Conservation (phyloP, 2,329 filamentous ascomycete species). For the Thelonectria olida region DNA sequence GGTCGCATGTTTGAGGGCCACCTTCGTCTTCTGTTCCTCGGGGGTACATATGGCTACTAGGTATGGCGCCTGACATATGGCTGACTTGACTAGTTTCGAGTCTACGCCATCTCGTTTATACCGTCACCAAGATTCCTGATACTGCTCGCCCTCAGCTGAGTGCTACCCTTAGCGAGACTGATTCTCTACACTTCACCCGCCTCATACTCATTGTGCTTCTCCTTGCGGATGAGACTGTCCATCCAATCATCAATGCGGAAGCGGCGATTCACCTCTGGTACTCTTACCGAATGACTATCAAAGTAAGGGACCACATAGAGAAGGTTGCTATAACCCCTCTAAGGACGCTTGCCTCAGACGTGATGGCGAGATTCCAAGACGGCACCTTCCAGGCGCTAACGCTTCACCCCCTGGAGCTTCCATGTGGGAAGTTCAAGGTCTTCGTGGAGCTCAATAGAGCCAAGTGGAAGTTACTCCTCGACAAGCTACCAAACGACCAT, state of each 20-base stretch:
- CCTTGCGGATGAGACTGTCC: conserved; percentile 12
- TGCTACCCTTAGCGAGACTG: conserved; percentile 21
- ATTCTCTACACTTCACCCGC: neutral
- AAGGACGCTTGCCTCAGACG: no score
- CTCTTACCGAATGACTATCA: no score
- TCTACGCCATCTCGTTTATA: conserved; percentile 40
- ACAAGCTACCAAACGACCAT: no score
- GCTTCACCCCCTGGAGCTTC: no score
- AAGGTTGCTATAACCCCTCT: no score
- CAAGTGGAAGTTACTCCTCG: no score
- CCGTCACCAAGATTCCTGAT: conserved; percentile 30
- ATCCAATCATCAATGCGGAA: conserved; percentile 34
- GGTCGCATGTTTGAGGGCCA: conserved; percentile 31
- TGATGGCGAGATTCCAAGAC: no score
- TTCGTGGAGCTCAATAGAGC: no score
- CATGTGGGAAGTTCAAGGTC: no score
- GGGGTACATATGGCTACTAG: conserved; percentile 21
- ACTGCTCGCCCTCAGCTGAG: conserved; percentile 25
- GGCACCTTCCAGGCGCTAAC: no score
- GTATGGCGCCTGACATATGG: neutral
- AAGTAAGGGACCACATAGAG: no score
- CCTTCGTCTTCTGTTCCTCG: conserved; percentile 34
- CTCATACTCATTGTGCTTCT: conserved; percentile 23
- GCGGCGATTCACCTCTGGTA: conserved; percentile 40
- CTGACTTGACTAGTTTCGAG: conserved; percentile 25